Percentiles rank a stretch among this genome's conserved stretches.
These are phyloP conservation scores for Trypanosoma brucei DNA, from an alignment of 208 protist species.

Conservation along the genomic window DNA sequence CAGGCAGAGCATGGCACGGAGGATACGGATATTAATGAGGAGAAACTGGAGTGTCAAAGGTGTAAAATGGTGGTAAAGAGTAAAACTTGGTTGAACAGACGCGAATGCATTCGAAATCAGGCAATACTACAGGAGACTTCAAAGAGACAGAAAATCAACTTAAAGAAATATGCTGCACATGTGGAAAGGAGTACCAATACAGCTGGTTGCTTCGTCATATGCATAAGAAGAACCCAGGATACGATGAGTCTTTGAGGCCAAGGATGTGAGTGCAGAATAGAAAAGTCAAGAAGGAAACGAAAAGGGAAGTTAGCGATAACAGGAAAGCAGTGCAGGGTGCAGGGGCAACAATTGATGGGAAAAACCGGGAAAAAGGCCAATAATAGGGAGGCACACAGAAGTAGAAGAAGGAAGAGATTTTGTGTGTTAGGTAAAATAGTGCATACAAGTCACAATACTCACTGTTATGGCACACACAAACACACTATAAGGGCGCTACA, in stretches of 20 bases:
- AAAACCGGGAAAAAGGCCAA: background rate
- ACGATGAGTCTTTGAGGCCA: conserved; percentile 1
- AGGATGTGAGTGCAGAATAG: too few species aligned
- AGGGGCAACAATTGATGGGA: background rate
- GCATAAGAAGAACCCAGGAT: background rate
- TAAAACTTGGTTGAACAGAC: background rate
- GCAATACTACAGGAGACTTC: background rate
- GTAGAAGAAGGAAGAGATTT: background rate
- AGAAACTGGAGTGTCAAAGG: background rate
- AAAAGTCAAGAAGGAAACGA: background rate
- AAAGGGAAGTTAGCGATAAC: background rate
- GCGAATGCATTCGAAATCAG: background rate
- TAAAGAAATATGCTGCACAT: background rate
- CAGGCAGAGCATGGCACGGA: too few species aligned
- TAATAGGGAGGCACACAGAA: background rate
- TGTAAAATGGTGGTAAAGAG: background rate
- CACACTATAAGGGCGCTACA: background rate
- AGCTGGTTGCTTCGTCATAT: background rate
- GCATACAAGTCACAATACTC: background rate
- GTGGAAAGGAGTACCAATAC: background rate
- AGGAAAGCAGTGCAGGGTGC: background rate
- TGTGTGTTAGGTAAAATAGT: background rate
- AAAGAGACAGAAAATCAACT: background rate
- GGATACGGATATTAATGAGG: background rate
- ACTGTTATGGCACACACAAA: conserved; percentile 2